Base-by-base conservation (phyloP, 352 stramenopile genomes). In the Elongisporangium prolatum region DNA sequence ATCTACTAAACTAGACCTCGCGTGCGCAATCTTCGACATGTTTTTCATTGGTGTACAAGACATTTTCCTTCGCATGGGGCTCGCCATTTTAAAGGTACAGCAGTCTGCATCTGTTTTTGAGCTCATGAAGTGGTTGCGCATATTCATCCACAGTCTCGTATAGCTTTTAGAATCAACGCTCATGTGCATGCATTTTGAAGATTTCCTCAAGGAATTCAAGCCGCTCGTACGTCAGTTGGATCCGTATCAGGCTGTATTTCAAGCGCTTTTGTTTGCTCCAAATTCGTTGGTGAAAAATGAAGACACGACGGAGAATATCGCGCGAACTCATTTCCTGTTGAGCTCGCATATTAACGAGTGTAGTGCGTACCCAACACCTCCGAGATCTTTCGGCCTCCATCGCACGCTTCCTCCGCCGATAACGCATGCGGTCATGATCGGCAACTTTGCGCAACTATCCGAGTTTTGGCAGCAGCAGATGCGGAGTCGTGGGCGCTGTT, bases 141-240 rank as follows among this genome's bases (percentile, higher is more conserved):
- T 22, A 21, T 22, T 51, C n/a, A 51, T 21, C 2, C 10, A 13
- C 44, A 14, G 16, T 8, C 20, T 20, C 2, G 16, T 61, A 8
- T 48, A 80, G 67, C 62, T 87, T 2, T 60, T 91, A 10, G 82
- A 93, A 59, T 63, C 79, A 11, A 85, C 91, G 53, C 77, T 95
- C 54, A 88, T 93, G 76, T 92, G 75, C 57, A 91, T 95, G 78
- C 72, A 63, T 6, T 92, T 88, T 62, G 86, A 93, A 58, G 86
- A 93, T 53, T 89, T 93, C 44, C 67, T 93, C 21, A 80, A 72
- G 34, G 84, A 91, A 34, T 95, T 95, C 64, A 93, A 95, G 59
- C 69, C 71, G 18, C 65, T 90, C 0, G 82, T 92, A 21, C 77
- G 81, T 0, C 71, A 90, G 38, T 65, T 92, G 18, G 85, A 93